These are phyloP conservation scores for Prunus salicina DNA, from an alignment of 306 rosid genomes.

Conservation along the genomic window DNA sequence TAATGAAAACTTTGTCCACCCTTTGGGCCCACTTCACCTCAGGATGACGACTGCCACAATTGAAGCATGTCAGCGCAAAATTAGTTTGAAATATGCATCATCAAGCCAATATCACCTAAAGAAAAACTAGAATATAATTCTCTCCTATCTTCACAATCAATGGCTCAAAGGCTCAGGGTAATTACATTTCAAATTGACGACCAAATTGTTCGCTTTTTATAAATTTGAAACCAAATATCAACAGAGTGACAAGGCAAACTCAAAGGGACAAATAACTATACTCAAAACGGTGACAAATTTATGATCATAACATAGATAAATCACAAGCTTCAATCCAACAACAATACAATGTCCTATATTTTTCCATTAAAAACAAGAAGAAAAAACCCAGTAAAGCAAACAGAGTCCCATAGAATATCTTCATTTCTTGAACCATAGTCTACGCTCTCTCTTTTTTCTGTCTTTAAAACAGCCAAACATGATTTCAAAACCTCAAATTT, in stretches of 20 bases:
- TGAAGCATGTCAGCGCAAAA: neutral
- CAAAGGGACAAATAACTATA: neutral
- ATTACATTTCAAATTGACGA: neutral
- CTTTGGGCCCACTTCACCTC: constrained; percentile 99
- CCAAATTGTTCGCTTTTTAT: neutral
- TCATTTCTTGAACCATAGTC: neutral
- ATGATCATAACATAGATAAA: neutral
- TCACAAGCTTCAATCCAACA: neutral
- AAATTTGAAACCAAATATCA: neutral
- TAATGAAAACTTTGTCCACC: constrained; percentile 77
- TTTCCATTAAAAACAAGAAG: neutral
- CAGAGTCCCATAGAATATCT: neutral
- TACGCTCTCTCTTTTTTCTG: neutral
- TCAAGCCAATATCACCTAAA: neutral
- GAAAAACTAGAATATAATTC: neutral
- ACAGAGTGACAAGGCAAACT: neutral
- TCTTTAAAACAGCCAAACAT: neutral
- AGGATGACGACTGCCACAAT: constrained; percentile 78
- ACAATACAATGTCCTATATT: too few species aligned
- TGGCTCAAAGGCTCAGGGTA: neutral
- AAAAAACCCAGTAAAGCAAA: neutral
- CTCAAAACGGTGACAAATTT: neutral
- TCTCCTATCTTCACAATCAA: neutral
- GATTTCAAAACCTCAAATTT: neutral
- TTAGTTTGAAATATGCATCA: neutral